Percentiles rank a stretch among this genome's conserved stretches.
Conservation (phyloP, 257 asterid genomes). For the Galeopsis tetrahit region DNA sequence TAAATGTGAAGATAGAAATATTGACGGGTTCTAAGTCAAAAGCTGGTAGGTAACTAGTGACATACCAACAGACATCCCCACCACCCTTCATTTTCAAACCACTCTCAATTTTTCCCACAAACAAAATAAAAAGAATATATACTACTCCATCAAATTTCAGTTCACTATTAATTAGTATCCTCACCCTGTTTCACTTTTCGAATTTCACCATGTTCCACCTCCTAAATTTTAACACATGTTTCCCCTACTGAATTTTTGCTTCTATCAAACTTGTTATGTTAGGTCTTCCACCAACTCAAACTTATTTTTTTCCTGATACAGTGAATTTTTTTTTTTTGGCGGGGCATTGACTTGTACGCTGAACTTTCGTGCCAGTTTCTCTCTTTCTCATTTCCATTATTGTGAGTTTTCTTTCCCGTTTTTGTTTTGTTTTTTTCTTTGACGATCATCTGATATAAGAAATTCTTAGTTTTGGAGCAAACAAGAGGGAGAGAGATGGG, state of each 20-base stretch:
- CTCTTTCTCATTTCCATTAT: conserved; percentile 11
- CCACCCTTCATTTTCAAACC: conserved; percentile 1
- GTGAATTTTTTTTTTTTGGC: conserved; percentile 14
- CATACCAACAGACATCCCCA: conserved; percentile 3
- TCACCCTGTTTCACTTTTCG: too few species aligned
- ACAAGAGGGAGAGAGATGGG: conserved; percentile 44
- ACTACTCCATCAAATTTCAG: too few species aligned
- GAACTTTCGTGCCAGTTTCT: conserved; percentile 9
- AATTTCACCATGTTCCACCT: too few species aligned
- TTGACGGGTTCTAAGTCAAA: conserved; percentile 40
- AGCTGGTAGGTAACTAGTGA: conserved; percentile 21
- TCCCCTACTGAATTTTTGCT: too few species aligned
- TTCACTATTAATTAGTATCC: too few species aligned
- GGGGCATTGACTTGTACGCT: conserved; percentile 30
- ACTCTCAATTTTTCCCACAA: background rate
- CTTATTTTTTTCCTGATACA: background rate
- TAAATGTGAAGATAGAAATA: background rate
- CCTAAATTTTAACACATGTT: too few species aligned
- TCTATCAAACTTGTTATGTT: background rate
- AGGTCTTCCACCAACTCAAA: background rate
- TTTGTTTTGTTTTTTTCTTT: background rate
- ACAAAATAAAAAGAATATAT: too few species aligned
- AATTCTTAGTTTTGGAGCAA: conserved; percentile 19
- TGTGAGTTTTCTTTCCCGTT: conserved; percentile 18
- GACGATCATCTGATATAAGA: conserved; percentile 30